Conservation (phyloP, 371 early-diverging fungal species). For the Rhizopus microsporus region DNA sequence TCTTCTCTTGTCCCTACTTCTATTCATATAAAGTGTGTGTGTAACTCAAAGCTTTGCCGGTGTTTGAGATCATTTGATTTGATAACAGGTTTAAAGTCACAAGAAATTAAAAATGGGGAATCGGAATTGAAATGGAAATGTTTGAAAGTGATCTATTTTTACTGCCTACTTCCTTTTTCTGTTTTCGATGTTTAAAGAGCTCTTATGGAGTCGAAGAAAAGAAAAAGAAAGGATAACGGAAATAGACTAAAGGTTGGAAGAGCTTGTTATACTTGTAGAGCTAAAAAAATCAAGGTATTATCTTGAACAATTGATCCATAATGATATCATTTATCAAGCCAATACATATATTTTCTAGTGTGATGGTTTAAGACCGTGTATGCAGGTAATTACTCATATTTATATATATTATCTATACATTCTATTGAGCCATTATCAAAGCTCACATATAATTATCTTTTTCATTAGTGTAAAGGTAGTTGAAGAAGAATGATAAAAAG, state of each 20-base stretch:
- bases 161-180: background rate
- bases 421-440: background rate
- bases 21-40: too few species aligned
- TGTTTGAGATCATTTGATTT: too few species aligned
- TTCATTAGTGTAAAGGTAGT: slow-evolving; percentile 30
- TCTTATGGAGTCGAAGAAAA: slow-evolving; percentile 1
- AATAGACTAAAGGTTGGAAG: slow-evolving; percentile 44
- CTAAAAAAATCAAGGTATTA: slow-evolving; percentile 51
- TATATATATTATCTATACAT: background rate
- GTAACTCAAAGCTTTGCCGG: too few species aligned
- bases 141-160: background rate
- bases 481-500: slow-evolving; percentile 2
- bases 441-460: background rate
- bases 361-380: slow-evolving; percentile 32
- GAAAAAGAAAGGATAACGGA: slow-evolving; percentile 10
- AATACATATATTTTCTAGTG: slow-evolving; percentile 10
- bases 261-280: slow-evolving; percentile 51
- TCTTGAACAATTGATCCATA: too few species aligned
- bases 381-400: slow-evolving; percentile 25
- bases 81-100: too few species aligned
- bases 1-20: too few species aligned
- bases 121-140: too few species aligned
- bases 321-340: too few species aligned
- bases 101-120: too few species aligned
- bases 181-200: background rate